Evolutionary conservation across 768 basidiomycete genomes (phyloP), one percentile per base, ranked within the genome.

Genomic region (Boletus rubroflammeus): DNA sequence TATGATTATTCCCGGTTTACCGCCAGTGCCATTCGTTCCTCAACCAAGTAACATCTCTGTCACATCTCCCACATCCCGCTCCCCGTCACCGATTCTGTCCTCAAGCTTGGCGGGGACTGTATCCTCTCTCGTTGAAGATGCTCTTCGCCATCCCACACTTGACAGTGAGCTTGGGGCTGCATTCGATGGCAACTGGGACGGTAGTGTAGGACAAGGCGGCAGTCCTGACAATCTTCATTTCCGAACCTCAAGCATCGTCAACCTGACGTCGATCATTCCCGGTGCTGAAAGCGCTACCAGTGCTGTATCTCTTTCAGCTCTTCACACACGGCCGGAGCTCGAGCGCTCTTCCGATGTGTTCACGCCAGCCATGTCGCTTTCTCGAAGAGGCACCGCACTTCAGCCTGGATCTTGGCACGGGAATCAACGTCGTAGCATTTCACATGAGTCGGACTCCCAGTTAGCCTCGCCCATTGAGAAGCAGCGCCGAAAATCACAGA

Each of bases 101-200:
- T 31, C 49, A 15, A n/a, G n/a, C n/a, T n/a, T n/a, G n/a, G n/a
- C n/a, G n/a, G n/a, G n/a, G n/a, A 51, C 39, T 23, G 28, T 48
- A 17, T 59, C 65, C 5, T 32, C 50, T 45, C 19, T 46, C 7
- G 8, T 38, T 23, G 64, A 46, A 34, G 52, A 50, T 31, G 21
- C 17, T 9, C 19, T 40, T 25, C 39, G 52, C 15, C 76, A 45
- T 5, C 72, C 66, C 11, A 76, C 82, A 2, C 74, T 87, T 1
- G 80, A 80, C 51, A 77, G 76, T 49, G 85, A 88, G 67, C 74
- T 90, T 1, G 83, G 80, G 5, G 75, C 77, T 15, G 77, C 77
- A 55, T 80, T 76, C 69, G 67, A 69, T 34, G 65, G 60, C 1
- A 53, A 45, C 14, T 68, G 67, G 67, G 51, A 59, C 6, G 34